phyloP scores from a whole-genome alignment of 176 grass and related monocot genomes.

The Oryza meyeriana region DNA sequence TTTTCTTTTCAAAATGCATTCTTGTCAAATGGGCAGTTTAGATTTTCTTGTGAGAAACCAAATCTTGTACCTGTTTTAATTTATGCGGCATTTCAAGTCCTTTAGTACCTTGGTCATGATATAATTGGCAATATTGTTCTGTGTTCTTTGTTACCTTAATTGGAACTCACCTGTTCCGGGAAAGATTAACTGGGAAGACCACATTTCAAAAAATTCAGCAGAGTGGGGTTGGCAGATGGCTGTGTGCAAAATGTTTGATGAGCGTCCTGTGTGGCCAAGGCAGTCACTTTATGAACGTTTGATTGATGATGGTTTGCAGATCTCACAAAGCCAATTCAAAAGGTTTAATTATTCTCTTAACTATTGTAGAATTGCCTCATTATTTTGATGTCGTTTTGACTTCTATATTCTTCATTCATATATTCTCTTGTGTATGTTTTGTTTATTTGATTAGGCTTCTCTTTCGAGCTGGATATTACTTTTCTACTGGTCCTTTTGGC shows the following conservation, averaged over 20 bases:
- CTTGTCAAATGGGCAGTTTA: not conserved
- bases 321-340: conserved; percentile 75
- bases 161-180: conserved; percentile 45
- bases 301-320: conserved; percentile 51
- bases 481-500: conserved; percentile 84
- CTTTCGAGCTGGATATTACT: conserved; percentile 98
- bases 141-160: conserved; percentile 53
- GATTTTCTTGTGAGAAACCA: conserved; percentile 16
- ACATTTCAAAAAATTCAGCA: conserved; percentile 53
- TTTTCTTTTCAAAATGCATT: not conserved
- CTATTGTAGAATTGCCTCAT: conserved; percentile 7
- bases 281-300: conserved; percentile 84
- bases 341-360: conserved; percentile 47
- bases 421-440: conserved; percentile 22
- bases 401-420: conserved; percentile 3
- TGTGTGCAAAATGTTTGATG: conserved; percentile 89
- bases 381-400: conserved; percentile 21
- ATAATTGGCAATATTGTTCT: conserved; percentile 16
- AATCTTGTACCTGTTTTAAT: not conserved
- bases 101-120: not conserved
- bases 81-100: conserved; percentile 14
- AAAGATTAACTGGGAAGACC: conserved; percentile 87
- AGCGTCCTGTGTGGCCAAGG: conserved; percentile 87
- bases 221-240: conserved; percentile 73
- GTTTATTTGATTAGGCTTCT: conserved; percentile 64